Evolutionary conservation across 768 basidiomycete genomes (phyloP).

Genomic region (Suillus alpinus): DNA sequence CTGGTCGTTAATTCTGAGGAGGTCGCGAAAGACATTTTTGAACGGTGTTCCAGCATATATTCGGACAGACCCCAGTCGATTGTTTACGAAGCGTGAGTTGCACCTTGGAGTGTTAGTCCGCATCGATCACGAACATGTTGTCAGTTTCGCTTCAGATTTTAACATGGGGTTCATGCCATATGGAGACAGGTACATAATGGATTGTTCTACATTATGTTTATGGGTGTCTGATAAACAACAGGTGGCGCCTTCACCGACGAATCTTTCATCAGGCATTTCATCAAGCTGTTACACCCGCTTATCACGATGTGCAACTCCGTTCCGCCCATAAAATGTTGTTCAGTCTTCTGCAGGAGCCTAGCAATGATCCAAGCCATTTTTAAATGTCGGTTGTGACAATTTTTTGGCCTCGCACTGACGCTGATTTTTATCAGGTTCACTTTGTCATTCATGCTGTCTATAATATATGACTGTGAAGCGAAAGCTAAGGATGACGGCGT

Average conservation of each 20-base stretch:
- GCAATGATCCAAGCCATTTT: not conserved
- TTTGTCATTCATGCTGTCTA: not conserved
- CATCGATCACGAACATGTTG: not conserved
- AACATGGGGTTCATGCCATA: not conserved
- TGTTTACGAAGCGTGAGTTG: not conserved
- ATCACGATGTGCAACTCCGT: not conserved
- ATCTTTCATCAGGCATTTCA: not conserved
- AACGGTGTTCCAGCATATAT: not conserved
- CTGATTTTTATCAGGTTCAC: not conserved
- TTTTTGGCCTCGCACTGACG: not conserved
- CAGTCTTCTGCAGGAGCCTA: not conserved
- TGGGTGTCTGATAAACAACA: not conserved
- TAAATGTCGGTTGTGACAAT: not conserved
- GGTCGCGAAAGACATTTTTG: not conserved
- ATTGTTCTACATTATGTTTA: not conserved
- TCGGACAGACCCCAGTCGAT: not conserved
- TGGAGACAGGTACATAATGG: not conserved
- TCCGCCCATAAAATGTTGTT: not conserved
- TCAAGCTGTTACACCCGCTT: not conserved
- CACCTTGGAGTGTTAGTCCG: not conserved
- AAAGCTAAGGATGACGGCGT: not conserved
- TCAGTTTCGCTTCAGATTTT: not conserved
- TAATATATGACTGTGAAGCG: not conserved
- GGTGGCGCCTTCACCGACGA: not conserved
- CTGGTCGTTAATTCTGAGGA: not conserved